Conservation (phyloP, 2,329 filamentous ascomycete genomes). For the Hypoxylon sp. region DNA sequence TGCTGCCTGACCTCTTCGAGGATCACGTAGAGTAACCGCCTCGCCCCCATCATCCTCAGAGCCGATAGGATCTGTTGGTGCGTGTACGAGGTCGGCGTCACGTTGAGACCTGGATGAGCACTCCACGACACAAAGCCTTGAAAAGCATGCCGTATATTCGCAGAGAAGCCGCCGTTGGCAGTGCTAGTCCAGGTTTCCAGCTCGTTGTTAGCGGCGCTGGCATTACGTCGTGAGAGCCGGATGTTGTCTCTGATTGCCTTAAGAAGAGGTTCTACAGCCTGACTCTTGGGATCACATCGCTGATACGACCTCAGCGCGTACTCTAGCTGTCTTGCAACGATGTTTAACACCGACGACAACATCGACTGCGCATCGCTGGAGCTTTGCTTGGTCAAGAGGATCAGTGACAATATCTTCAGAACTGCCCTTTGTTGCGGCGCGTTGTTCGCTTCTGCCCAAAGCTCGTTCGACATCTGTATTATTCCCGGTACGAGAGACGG, state of each 20-base stretch:
- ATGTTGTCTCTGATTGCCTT: slow-evolving; percentile 69
- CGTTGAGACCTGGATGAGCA: slow-evolving; percentile 61
- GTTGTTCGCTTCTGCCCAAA: slow-evolving; percentile 66
- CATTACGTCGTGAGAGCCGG: slow-evolving; percentile 66
- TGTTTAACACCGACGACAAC: slow-evolving; percentile 74
- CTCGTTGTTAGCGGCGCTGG: slow-evolving; percentile 69
- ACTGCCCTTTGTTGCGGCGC: slow-evolving; percentile 70
- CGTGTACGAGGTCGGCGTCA: slow-evolving; percentile 71
- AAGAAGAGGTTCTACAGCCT: slow-evolving; percentile 74
- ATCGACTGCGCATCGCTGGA: slow-evolving; percentile 75
- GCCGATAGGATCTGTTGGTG: slow-evolving; percentile 73
- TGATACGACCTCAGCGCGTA: slow-evolving; percentile 72
- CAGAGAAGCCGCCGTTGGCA: slow-evolving; percentile 62
- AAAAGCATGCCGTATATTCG: slow-evolving; percentile 67
- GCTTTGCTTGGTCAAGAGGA: slow-evolving; percentile 74
- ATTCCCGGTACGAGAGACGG: slow-evolving; percentile 79
- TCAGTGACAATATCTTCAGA: slow-evolving; percentile 74
- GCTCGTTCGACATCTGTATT: slow-evolving; percentile 73
- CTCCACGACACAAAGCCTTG: slow-evolving; percentile 73
- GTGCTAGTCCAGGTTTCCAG: slow-evolving; percentile 71
- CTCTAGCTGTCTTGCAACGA: slow-evolving; percentile 74
- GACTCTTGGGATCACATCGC: slow-evolving; percentile 69
- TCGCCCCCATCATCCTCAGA: slow-evolving; percentile 67
- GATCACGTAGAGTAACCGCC: slow-evolving; percentile 66
- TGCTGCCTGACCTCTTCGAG: slow-evolving; percentile 73